Conservation (phyloP, 352 stramenopile species). For the Pythium scleroteichum region DNA sequence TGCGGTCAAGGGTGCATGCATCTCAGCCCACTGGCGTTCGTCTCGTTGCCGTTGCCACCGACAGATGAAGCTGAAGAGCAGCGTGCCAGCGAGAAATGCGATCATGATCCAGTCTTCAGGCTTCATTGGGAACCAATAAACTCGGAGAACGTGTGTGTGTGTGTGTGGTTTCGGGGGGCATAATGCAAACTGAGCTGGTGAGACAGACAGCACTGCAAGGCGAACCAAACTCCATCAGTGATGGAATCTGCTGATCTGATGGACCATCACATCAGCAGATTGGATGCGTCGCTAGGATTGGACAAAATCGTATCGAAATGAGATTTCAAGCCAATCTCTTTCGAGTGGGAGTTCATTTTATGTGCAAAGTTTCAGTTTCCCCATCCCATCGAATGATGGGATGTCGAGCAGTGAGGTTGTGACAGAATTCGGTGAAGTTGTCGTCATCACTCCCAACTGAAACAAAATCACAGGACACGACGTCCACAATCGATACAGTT, state of each 20-base stretch:
- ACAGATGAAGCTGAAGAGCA: neutral
- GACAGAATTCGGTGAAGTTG: too few relatives aligned
- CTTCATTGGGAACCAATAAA: neutral
- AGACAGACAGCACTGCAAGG: too few relatives aligned
- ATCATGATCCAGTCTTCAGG: conserved; percentile 11
- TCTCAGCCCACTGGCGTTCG: conserved; percentile 1
- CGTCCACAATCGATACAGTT: too few relatives aligned
- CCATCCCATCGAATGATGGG: conserved; percentile 8
- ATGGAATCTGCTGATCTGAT: too few relatives aligned
- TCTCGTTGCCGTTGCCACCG: neutral
- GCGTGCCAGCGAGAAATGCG: neutral
- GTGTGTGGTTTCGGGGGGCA: too few relatives aligned
- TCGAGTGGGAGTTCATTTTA: too few relatives aligned
- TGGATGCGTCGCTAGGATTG: conserved; percentile 2
- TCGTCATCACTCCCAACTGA: too few relatives aligned
- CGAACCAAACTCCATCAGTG: neutral
- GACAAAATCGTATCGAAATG: neutral
- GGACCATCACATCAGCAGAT: conserved; percentile 12
- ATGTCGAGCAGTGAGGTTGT: too few relatives aligned
- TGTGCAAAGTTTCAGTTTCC: too few relatives aligned
- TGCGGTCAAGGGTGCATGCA: conserved; percentile 4
- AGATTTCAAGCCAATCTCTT: conserved; percentile 2
- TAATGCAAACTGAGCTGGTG: too few relatives aligned
- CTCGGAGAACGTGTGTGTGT: neutral
- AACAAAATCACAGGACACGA: too few relatives aligned